Conservation (phyloP, 768 basidiomycete genomes). For the Macrolepiota albuminosa region DNA sequence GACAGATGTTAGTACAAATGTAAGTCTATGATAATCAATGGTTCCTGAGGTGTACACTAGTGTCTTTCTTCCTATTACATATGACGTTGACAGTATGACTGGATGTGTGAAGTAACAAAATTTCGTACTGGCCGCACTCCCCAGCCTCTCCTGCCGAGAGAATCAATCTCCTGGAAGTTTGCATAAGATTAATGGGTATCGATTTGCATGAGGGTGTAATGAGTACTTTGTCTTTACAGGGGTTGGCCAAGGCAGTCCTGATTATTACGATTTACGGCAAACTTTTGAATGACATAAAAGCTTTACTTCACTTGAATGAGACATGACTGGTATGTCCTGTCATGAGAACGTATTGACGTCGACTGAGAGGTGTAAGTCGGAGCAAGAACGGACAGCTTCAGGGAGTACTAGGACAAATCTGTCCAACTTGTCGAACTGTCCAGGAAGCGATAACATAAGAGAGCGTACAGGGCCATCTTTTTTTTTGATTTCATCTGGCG, state of each 20-base stretch:
- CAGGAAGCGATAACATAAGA: not conserved
- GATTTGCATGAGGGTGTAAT: not conserved
- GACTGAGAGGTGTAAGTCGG: not conserved
- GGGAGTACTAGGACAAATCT: not conserved
- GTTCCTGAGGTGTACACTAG: not conserved
- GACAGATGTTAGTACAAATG: not conserved
- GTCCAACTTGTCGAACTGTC: slow-evolving; percentile 8
- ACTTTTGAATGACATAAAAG: not conserved
- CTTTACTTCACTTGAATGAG: not conserved
- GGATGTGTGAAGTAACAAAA: too few species aligned
- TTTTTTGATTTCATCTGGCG: not conserved
- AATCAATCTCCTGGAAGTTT: not conserved
- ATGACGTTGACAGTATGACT: not conserved
- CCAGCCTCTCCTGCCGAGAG: not conserved
- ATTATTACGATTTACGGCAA: not conserved
- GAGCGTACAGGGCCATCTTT: not conserved
- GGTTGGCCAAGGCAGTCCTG: not conserved
- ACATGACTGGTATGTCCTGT: not conserved
- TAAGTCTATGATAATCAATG: too few species aligned
- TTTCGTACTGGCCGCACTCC: too few species aligned
- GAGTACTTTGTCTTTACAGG: not conserved
- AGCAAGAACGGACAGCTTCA: slow-evolving; percentile 2
- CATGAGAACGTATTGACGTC: not conserved
- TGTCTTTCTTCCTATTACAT: not conserved
- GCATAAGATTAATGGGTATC: not conserved